Evolutionary conservation across 108 stramenopile species (phyloP), one percentile per base, ranked within the genome.

Genomic region (Cyclotella choctawhatcheeana): DNA sequence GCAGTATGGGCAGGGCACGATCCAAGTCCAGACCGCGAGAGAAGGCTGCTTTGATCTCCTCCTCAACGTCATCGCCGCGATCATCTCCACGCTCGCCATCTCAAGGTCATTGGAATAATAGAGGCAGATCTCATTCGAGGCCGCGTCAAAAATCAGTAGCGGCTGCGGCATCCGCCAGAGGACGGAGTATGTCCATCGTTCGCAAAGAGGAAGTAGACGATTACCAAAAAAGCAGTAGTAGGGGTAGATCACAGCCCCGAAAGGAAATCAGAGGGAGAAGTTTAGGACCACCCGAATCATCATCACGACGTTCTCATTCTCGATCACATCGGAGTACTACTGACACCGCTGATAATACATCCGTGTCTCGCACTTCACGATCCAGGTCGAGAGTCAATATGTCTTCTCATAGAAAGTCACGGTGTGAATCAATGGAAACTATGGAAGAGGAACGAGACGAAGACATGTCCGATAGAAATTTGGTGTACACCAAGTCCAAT

Each of bases 371-470:
- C 16, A 13, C 55, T 56, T 56, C 55, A 1, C 27, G 55, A 4
- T 56, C 55, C 5, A 34, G 35, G 3, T 35, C 33, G 4, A 21
- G 21, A 60, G 33, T 20, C 2, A 35, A 10, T 3, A 6, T n/a
- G 27, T 17, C 54, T 55, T 14, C 25, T 26, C 6, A 4, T 30
- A 30, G 37, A 60, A 24, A 26, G 21, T 60, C 59, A 1, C 20
- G 16, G 4, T 20, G 35, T 40, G 35, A 12, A 40, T 60, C 59
- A 7, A 60, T 60, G 59, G 59, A 60, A 20, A 40, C 59, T 1
- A 60, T 60, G 59, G 59, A 60, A 60, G 59, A 60, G 20, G 59
- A 60, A 40, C n/a, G 22, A 18, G 59, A 60, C 10, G 59, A 60
- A 21, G 59, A 60, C 21, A 37, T 40, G 22, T 60, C 59, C 35